Conservation (phyloP, 768 basidiomycete species). For the Rhizopogon roseolus region DNA sequence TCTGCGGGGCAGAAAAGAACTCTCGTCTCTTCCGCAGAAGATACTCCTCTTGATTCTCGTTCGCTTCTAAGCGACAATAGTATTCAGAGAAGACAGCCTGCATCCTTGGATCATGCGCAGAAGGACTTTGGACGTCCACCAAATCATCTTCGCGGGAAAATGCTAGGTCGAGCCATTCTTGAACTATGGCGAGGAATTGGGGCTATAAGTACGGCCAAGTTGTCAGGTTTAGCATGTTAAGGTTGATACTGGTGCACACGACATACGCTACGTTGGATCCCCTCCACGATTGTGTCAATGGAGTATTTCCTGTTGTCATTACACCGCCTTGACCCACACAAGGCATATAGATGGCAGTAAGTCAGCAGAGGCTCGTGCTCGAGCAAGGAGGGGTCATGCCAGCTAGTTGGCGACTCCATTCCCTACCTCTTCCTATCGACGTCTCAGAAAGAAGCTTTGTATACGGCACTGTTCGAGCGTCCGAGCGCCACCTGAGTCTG, state of each 20-base stretch:
- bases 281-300: slow-evolving; percentile 7
- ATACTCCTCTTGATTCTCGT: neutral
- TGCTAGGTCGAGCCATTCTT: slow-evolving; percentile 10
- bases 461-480: too few relatives aligned
- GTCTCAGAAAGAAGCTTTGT: too few relatives aligned
- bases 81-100: slow-evolving; percentile 17
- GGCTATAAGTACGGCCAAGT: neutral
- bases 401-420: slow-evolving; percentile 14
- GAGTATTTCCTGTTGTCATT: too few relatives aligned
- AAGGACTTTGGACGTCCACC: slow-evolving; percentile 1
- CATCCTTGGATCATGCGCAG: neutral
- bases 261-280: slow-evolving; percentile 7
- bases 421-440: neutral
- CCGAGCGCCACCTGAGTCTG: too few relatives aligned
- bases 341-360: neutral
- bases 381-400: slow-evolving; percentile 17
- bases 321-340: neutral
- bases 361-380: slow-evolving; percentile 15
- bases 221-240: neutral
- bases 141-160: neutral
- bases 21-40: neutral
- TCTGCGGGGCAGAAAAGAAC: neutral
- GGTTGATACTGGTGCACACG: neutral
- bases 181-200: slow-evolving; percentile 10
- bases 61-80: neutral